A percentile compares a stretch with the other conserved stretches of the same genome.
Evolutionary conservation across 2,329 filamentous ascomycete genomes (phyloP).

Genomic region (Neofusicoccum cordaticola): DNA sequence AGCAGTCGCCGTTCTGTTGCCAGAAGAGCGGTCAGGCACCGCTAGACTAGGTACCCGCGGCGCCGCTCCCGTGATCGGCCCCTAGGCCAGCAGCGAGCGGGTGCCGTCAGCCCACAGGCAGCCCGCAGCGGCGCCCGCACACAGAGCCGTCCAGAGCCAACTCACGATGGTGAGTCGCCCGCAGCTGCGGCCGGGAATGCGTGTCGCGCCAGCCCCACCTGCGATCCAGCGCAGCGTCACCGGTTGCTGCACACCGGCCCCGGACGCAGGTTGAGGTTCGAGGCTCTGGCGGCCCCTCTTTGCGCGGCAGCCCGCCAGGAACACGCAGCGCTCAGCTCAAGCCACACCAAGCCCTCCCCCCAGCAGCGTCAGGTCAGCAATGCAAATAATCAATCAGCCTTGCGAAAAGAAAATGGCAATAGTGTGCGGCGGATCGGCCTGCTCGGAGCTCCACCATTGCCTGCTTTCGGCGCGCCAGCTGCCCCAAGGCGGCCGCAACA

Average conservation of each 20-base stretch:
- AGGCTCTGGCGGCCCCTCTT: not conserved
- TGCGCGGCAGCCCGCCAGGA: not conserved
- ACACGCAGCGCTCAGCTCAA: not conserved
- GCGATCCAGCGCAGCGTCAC: not conserved
- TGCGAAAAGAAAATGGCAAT: not conserved
- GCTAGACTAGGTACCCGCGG: not conserved
- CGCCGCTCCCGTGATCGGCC: not conserved
- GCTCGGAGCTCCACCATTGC: not conserved
- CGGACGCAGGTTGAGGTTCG: not conserved
- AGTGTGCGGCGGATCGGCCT: not conserved
- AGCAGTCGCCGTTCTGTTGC: not conserved
- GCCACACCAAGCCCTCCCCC: not conserved
- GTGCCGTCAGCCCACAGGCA: not conserved
- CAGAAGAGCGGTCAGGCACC: conserved; percentile 4
- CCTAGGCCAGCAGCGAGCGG: not conserved
- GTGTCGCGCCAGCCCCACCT: not conserved
- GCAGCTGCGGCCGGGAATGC: not conserved
- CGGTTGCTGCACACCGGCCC: not conserved
- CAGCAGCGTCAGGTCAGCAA: not conserved
- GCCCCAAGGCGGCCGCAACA: conserved; percentile 2
- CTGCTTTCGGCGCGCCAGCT: not conserved
- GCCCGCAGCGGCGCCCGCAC: not conserved
- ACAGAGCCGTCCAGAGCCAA: not conserved
- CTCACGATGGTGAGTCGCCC: conserved; percentile 10
- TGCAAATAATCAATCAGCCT: conserved; percentile 1